Conservation (phyloP, 768 basidiomycete species). For the Leccinum broughii region DNA sequence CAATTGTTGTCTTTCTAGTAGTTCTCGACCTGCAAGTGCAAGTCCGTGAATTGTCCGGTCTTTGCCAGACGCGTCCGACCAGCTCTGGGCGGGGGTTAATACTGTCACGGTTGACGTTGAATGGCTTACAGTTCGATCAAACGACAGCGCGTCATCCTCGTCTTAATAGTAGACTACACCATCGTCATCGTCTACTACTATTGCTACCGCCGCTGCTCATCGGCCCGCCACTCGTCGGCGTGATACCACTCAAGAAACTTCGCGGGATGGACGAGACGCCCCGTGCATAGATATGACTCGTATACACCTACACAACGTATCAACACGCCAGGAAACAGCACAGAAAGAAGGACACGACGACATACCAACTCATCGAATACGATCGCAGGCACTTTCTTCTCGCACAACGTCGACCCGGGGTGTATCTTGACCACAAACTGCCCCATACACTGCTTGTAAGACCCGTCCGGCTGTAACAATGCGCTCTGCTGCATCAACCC, state of each 20-base stretch:
- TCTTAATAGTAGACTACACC: too few relatives aligned
- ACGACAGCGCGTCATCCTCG: too few relatives aligned
- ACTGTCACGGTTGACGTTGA: too few relatives aligned
- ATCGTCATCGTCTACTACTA: conserved; percentile 15
- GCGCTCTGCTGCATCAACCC: conserved; percentile 58
- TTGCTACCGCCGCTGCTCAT: neutral
- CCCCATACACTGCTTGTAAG: conserved; percentile 82
- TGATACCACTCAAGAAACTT: conserved; percentile 38
- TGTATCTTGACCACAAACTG: conserved; percentile 86
- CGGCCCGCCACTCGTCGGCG: conserved; percentile 18
- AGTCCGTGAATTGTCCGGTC: too few relatives aligned
- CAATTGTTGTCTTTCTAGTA: too few relatives aligned
- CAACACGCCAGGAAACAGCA: neutral
- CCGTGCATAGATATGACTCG: conserved; percentile 84
- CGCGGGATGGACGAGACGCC: conserved; percentile 85
- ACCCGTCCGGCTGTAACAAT: conserved; percentile 78
- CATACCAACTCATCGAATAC: conserved; percentile 92
- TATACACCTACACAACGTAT: conserved; percentile 58
- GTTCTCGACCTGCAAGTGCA: too few relatives aligned
- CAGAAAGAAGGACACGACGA: conserved; percentile 3
- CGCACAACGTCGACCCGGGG: conserved; percentile 78
- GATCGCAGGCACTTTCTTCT: conserved; percentile 83
- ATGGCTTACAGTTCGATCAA: too few relatives aligned
- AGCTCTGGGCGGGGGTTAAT: too few relatives aligned
- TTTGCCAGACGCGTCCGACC: too few relatives aligned